Percentiles rank a stretch among this genome's conserved stretches.
Evolutionary conservation across 495 filamentous ascomycete genomes (phyloP).

Genomic region (Aspergillus sparsus): DNA sequence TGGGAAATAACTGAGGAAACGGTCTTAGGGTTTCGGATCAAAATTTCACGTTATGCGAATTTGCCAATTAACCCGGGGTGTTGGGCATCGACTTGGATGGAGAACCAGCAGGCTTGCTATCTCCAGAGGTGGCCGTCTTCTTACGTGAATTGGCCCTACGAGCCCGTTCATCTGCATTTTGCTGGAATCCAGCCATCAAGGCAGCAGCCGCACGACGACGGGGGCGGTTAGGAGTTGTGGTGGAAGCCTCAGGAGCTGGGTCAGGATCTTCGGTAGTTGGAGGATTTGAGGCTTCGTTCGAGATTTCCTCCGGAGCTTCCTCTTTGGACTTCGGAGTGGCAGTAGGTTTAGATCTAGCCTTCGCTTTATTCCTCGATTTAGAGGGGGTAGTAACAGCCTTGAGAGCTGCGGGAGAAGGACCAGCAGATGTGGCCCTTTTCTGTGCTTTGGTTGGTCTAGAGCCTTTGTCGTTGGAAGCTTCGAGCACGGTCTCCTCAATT

Average conservation of each 20-base stretch:
- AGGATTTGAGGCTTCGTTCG: too few species aligned
- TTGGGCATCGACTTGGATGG: neutral
- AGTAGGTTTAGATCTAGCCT: neutral
- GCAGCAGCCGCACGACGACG: constrained; percentile 27
- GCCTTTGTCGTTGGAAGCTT: neutral
- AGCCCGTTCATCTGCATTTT: constrained; percentile 25
- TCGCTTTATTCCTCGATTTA: neutral
- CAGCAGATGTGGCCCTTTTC: constrained; percentile 2
- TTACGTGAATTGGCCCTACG: constrained; percentile 24
- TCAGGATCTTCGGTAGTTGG: constrained; percentile 1
- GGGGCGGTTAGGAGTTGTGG: constrained; percentile 23
- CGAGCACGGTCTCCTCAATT: constrained; percentile 11
- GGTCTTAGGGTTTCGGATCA: too few species aligned
- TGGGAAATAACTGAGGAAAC: neutral
- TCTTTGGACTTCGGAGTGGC: too few species aligned
- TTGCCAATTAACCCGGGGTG: neutral
- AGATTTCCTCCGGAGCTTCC: too few species aligned
- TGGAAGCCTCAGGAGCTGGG: constrained; percentile 6
- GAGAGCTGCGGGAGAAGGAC: constrained; percentile 8
- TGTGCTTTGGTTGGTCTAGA: constrained; percentile 13
- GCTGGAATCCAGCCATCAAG: constrained; percentile 25
- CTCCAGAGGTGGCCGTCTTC: constrained; percentile 11
- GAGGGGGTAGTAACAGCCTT: neutral
- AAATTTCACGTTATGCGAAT: neutral
- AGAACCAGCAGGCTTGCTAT: constrained; percentile 5